Conservation (phyloP, 805 yeast species). For the Candida tammaniensis region DNA sequence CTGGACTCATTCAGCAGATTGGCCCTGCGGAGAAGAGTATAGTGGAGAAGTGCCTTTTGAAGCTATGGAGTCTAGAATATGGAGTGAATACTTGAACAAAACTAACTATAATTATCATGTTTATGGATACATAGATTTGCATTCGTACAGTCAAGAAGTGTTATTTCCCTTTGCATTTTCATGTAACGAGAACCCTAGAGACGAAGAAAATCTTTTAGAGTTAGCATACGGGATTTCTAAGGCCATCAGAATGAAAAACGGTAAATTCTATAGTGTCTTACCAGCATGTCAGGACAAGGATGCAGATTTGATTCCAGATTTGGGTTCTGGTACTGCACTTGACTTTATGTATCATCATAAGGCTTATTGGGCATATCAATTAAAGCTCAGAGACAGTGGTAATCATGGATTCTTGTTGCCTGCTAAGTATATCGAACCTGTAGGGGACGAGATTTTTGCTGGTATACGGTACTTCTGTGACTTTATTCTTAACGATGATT, state of each 20-base stretch:
- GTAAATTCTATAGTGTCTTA: slow-evolving; percentile 63
- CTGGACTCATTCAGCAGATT: slow-evolving; percentile 58
- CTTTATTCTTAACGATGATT: slow-evolving; percentile 33
- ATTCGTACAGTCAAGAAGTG: slow-evolving; percentile 82
- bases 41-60: slow-evolving; percentile 73
- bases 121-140: slow-evolving; percentile 78
- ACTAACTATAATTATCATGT: slow-evolving; percentile 57
- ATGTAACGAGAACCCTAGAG: slow-evolving; percentile 71
- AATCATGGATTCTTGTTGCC: slow-evolving; percentile 82
- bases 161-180: slow-evolving; percentile 81
- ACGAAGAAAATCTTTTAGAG: slow-evolving; percentile 76
- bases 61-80: slow-evolving; percentile 37
- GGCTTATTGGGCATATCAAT: slow-evolving; percentile 81
- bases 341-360: slow-evolving; percentile 82
- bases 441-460: slow-evolving; percentile 70
- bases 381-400: slow-evolving; percentile 80
- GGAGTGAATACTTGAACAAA: slow-evolving; percentile 36
- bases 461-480: slow-evolving; percentile 62
- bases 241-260: slow-evolving; percentile 62
- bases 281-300: slow-evolving; percentile 82
- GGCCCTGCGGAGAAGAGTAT: slow-evolving; percentile 83
- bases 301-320: slow-evolving; percentile 66
- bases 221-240: slow-evolving; percentile 78
- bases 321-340: slow-evolving; percentile 77
- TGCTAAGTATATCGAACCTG: slow-evolving; percentile 64